Conservation (phyloP, 2,329 filamentous ascomycete species). For the Aspergillus vadensis region DNA sequence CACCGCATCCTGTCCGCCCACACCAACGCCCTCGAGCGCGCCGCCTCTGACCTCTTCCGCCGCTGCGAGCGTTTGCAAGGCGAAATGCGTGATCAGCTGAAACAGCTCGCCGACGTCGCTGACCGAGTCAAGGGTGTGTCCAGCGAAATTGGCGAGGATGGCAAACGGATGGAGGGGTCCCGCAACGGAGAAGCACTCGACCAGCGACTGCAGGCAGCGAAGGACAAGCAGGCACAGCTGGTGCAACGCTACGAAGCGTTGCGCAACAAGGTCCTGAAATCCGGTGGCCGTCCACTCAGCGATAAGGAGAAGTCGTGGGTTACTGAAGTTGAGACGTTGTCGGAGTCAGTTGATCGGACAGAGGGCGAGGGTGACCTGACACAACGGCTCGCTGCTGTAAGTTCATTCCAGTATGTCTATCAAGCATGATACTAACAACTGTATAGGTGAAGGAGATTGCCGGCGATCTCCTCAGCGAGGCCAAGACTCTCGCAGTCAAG, state of each 20-base stretch:
- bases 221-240: constrained; percentile 44
- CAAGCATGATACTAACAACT: constrained; percentile 15
- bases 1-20: constrained; percentile 51
- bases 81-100: constrained; percentile 52
- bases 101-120: constrained; percentile 48
- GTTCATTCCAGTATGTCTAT: constrained; percentile 10
- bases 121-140: constrained; percentile 48
- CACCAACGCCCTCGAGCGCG: constrained; percentile 49
- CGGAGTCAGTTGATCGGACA: constrained; percentile 34
- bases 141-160: constrained; percentile 41
- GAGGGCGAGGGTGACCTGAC: constrained; percentile 31
- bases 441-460: constrained; percentile 45
- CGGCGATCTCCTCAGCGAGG: constrained; percentile 39
- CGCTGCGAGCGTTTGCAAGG: constrained; percentile 52
- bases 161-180: constrained; percentile 33
- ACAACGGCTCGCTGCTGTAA: constrained; percentile 45
- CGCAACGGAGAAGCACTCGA: constrained; percentile 40
- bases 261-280: constrained; percentile 45
- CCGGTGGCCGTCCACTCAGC: constrained; percentile 48
- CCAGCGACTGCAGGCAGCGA: constrained; percentile 44
- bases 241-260: constrained; percentile 47
- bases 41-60: constrained; percentile 55
- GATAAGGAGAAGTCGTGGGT: constrained; percentile 51
- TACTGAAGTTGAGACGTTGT: constrained; percentile 45
- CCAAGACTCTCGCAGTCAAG: constrained; percentile 36